A percentile compares a stretch with the other conserved stretches of the same genome.
Conservation (phyloP, 768 basidiomycete species). For the Gautieria morchelliformis region DNA sequence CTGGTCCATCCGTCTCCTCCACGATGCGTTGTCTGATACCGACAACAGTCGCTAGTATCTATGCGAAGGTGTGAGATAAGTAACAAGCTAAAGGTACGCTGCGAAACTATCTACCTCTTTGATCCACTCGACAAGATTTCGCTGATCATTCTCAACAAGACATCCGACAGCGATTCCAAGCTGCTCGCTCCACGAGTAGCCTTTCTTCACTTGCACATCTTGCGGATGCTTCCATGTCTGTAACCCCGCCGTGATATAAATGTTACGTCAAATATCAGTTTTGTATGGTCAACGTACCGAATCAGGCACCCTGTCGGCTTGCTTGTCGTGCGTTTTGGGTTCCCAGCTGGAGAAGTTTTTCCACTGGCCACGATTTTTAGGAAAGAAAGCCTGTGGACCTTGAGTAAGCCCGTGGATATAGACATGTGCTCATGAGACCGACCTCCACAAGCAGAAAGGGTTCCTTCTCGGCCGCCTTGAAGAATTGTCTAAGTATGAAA, state of each 20-base stretch:
- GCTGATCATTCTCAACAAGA: conserved; percentile 56
- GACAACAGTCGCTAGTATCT: conserved; percentile 59
- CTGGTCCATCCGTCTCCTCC: conserved; percentile 44
- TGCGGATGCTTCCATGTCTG: conserved; percentile 27
- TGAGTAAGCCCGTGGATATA: conserved; percentile 4
- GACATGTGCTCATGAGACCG: conserved; percentile 19
- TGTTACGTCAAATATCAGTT: conserved; percentile 16
- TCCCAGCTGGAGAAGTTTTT: conserved; percentile 77
- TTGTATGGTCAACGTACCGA: background rate
- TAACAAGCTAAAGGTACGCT: background rate
- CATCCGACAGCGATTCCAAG: conserved; percentile 76
- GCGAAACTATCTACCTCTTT: conserved; percentile 51
- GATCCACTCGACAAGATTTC: conserved; percentile 66
- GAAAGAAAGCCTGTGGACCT: conserved; percentile 64
- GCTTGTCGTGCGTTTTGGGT: conserved; percentile 36
- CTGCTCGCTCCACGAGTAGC: conserved; percentile 83
- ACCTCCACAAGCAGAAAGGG: conserved; percentile 87
- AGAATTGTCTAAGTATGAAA: conserved; percentile 85
- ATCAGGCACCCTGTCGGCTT: conserved; percentile 20
- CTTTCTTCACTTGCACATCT: conserved; percentile 79
- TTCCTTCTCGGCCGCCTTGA: conserved; percentile 81
- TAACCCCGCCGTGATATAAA: background rate
- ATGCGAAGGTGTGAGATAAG: background rate
- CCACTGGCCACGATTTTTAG: conserved; percentile 81
- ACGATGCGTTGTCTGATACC: conserved; percentile 50